Conservation (phyloP, 2,329 filamentous ascomycete genomes). For the Penicillium digitatum region DNA sequence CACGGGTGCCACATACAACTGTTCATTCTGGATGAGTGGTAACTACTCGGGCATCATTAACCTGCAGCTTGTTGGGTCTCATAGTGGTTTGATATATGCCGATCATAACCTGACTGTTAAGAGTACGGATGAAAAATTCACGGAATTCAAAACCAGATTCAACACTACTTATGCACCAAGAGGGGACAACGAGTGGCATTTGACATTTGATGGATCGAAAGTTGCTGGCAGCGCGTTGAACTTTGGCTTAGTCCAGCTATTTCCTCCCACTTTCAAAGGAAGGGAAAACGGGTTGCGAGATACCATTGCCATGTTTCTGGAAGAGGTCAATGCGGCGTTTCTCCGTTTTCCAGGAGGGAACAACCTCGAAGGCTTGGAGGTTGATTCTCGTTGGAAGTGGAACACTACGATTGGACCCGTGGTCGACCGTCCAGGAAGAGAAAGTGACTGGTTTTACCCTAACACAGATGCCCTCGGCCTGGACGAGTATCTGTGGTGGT, state of each 20-base stretch:
- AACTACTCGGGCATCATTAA: conserved; percentile 27
- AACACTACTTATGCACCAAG: conserved; percentile 20
- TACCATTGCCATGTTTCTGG: conserved; percentile 54
- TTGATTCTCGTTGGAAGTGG: conserved; percentile 39
- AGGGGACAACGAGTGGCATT: conserved; percentile 30
- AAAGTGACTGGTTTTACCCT: conserved; percentile 56
- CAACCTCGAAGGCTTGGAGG: conserved; percentile 46
- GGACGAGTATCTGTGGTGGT: conserved; percentile 60
- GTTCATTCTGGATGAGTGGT: conserved; percentile 33
- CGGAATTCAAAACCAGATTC: conserved; percentile 22
- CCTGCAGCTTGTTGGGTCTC: conserved; percentile 26
- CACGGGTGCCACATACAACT: conserved; percentile 25
- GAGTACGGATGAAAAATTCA: conserved; percentile 20
- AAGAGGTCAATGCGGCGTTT: conserved; percentile 53
- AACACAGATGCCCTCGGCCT: conserved; percentile 60
- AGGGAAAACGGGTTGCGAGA: conserved; percentile 53
- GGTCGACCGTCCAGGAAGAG: conserved; percentile 50
- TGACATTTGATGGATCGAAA: conserved; percentile 26
- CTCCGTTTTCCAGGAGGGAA: conserved; percentile 64
- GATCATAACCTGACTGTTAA: conserved; percentile 27
- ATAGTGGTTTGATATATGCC: conserved; percentile 24
- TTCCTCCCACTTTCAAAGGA: conserved; percentile 26
- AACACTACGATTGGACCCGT: conserved; percentile 44
- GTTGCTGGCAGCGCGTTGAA: conserved; percentile 21
- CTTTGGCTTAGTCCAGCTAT: conserved; percentile 28